Conservation (phyloP, 2,329 filamentous ascomycete genomes). For the Stagonosporopsis chrysanthemi region DNA sequence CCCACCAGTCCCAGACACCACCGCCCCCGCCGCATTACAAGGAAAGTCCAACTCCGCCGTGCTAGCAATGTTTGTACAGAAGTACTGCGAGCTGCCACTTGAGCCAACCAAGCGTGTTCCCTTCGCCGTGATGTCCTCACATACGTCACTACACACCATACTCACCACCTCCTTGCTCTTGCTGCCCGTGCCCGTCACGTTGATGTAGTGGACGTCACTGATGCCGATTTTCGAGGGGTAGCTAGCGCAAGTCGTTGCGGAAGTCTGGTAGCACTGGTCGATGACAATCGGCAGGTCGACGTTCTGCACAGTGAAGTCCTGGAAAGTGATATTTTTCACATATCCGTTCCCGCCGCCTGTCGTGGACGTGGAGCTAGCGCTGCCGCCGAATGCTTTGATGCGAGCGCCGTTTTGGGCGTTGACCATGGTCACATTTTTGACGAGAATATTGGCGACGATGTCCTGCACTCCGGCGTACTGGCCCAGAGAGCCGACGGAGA, state of each 20-base stretch:
- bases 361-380: constrained; percentile 62
- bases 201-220: constrained; percentile 62
- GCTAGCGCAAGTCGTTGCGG: constrained; percentile 65
- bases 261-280: constrained; percentile 70
- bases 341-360: constrained; percentile 70
- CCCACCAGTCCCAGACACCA: background rate
- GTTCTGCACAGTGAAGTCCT: constrained; percentile 65
- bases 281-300: constrained; percentile 71
- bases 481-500: constrained; percentile 73
- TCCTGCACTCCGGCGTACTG: constrained; percentile 74
- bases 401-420: constrained; percentile 67
- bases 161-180: constrained; percentile 51
- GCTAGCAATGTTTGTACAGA: constrained; percentile 1
- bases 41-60: constrained; percentile 3
- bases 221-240: constrained; percentile 65
- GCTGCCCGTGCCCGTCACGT: constrained; percentile 63
- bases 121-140: constrained; percentile 55
- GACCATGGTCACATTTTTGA: constrained; percentile 49
- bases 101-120: background rate
- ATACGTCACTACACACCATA: constrained; percentile 56
- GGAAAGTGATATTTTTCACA: constrained; percentile 72
- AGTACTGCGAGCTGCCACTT: constrained; percentile 8
- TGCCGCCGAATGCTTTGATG: constrained; percentile 76
- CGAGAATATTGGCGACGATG: constrained; percentile 71
- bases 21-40: background rate